Percentiles rank a stretch among this genome's conserved stretches.
Evolutionary conservation across 1,284 basidiomycete genomes (phyloP).

Genomic region (Rhodotorula glutinis): DNA sequence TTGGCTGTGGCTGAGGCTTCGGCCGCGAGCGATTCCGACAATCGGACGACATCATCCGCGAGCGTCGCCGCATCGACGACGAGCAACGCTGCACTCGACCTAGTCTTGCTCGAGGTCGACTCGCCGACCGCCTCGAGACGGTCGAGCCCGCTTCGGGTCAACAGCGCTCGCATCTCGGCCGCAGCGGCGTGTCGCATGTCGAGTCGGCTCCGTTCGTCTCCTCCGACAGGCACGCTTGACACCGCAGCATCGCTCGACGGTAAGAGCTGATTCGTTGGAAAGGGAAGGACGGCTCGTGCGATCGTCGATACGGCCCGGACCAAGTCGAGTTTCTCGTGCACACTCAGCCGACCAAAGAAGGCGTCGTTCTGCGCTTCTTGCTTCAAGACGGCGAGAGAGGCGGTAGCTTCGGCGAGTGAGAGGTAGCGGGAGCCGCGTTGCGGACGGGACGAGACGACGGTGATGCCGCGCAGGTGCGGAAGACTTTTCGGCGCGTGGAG

Average conservation of each 20-base stretch:
- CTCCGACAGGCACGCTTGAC: background rate
- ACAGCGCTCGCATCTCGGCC: background rate
- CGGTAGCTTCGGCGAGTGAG: background rate
- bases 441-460: background rate
- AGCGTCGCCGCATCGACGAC: conserved; percentile 7
- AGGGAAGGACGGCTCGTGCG: background rate
- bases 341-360: background rate
- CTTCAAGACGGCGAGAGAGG: background rate
- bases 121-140: background rate
- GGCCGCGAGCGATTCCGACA: background rate
- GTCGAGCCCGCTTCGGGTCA: background rate
- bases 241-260: background rate
- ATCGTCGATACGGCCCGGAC: conserved; percentile 4
- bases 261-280: background rate
- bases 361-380: background rate
- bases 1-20: too few species aligned
- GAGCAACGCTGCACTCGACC: conserved; percentile 10
- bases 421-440: background rate
- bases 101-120: background rate
- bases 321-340: conserved; percentile 19
- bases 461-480: background rate
- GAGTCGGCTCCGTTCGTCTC: background rate
- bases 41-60: background rate
- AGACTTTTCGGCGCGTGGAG: background rate
- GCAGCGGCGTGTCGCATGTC: background rate